Evolutionary conservation across 768 basidiomycete species (phyloP), one percentile per base, ranked within the genome.

Genomic region (Leccinum barrowsii): DNA sequence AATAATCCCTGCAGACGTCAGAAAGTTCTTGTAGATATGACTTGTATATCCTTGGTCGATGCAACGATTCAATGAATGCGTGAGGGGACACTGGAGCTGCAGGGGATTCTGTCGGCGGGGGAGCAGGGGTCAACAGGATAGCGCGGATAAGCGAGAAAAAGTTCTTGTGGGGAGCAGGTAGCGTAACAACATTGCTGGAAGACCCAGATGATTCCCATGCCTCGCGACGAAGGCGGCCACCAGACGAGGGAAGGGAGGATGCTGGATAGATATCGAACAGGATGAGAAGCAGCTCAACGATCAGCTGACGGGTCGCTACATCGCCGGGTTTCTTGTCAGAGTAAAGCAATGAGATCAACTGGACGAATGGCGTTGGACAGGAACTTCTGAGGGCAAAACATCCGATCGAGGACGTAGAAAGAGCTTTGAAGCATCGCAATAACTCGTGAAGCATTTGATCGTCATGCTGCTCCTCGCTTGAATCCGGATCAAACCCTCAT

Each of bases 251-350:
- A 12, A 90, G 80, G 3, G 86, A 79, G 0, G 86, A 83, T 3
- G 81, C 65, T 2, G 94, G 93, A 67, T 93, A 98, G 15, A 98
- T 75, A 3, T 98, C 94, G 67, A 95, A 96, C 7, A 98, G 78
- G 56, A 89, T 79, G n/a, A 87, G 78, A 50, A 98, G 78, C 15
- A 99, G 77, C 54, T 98, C 97, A 46, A 90, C 76, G 37, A 99
- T 95, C 56, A 98, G 82, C 67, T 95, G 93, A 34, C 95, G 85
- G 5, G 92, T 89, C 4, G 86, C 83, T 8, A 98, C 80, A 40
- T 99, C 97, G 47, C 97, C 97, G 0, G 97, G 97, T 70, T 95
- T 97, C 78, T 98, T 98, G 78, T 98, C 96, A 4, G 94, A 96
- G 73, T 92, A 98, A 2, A 98, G 79, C 15, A 98, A 81, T 8